Base-by-base conservation (phyloP, 768 basidiomycete species). In the Macrolepiota fuliginosa region DNA sequence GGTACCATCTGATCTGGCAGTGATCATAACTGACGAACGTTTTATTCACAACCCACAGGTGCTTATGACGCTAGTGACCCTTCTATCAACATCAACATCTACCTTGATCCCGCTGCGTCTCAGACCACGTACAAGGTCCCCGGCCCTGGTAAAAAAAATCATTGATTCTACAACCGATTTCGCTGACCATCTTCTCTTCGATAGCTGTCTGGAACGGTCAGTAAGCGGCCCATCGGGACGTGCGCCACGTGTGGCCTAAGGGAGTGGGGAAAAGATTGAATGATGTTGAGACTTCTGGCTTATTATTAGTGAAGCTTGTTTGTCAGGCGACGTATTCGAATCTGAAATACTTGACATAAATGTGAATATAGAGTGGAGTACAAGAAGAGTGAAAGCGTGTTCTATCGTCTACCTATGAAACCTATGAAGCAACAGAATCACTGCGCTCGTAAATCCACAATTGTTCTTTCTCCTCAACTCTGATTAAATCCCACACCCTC, bases 51-150 rank as follows among this genome's bases (percentile, higher is more conserved):
- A 22, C 27, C 37, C 46, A 51, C 54, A 68, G 73, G 74, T 49
- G 75, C 66, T 15, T 77, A 77, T 65, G 68, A 67, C 29, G 66
- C 71, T 60, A 72, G 66, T 61, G 70, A 74, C 53, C 76, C 74
- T 39, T 67, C 71, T 42, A 68, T 77, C 54, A 71, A 72, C 59
- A 72, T 77, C 66, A 73, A 76, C 66, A 75, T 76, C 70, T 76
- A 75, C 70, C 64, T 66, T 32, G 56, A 68, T 9, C 68, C 69
- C n/a, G 71, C 74, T 27, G 67, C 68, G 36, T 68, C 62, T 45
- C 67, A 65, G 27, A 69, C 67, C 56, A 74, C 70, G 54, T 75
- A 75, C 70, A 67, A 68, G 50, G 69, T 75, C 63, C 73, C 71
- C 25, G 73, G 73, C 65, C 73, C 73, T 51, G 57, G 73, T 73